Percentiles rank a stretch among this genome's conserved stretches.
phyloP scores from a whole-genome alignment of 2,329 filamentous ascomycete species.

The Aspergillus sp. region DNA sequence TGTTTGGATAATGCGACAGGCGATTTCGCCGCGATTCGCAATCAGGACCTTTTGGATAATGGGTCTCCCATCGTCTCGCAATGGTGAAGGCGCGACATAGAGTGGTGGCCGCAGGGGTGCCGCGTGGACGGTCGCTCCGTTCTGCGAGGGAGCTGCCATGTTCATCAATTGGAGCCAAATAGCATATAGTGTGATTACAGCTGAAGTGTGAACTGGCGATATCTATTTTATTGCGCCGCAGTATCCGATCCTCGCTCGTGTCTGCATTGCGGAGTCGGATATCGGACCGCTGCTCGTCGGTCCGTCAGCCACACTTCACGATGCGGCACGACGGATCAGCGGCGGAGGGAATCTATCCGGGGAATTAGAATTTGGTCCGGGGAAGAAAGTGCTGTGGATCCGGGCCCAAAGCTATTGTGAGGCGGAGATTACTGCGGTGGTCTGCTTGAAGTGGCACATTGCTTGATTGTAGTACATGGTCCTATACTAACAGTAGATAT shows the following conservation, averaged over 20 bases:
- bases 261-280: not conserved
- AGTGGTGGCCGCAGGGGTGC: not conserved
- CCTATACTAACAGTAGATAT: no score
- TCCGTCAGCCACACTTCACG: no score
- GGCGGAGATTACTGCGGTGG: no score
- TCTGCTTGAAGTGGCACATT: not conserved
- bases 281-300: constrained; percentile 1
- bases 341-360: not conserved
- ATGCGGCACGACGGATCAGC: not conserved
- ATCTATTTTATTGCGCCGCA: not conserved
- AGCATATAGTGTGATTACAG: no score
- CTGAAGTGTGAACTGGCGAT: not conserved
- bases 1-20: constrained; percentile 27
- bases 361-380: not conserved
- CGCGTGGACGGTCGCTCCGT: not conserved
- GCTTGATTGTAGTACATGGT: no score
- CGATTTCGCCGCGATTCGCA: constrained; percentile 28
- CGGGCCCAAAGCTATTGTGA: no score
- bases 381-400: no score
- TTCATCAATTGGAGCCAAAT: no score
- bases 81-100: not conserved
- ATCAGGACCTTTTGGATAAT: constrained; percentile 8
- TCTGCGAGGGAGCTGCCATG: no score
- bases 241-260: not conserved
- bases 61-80: not conserved